Base-by-base conservation (phyloP, 345 rosid genomes). In the Kernera saxatilis region DNA sequence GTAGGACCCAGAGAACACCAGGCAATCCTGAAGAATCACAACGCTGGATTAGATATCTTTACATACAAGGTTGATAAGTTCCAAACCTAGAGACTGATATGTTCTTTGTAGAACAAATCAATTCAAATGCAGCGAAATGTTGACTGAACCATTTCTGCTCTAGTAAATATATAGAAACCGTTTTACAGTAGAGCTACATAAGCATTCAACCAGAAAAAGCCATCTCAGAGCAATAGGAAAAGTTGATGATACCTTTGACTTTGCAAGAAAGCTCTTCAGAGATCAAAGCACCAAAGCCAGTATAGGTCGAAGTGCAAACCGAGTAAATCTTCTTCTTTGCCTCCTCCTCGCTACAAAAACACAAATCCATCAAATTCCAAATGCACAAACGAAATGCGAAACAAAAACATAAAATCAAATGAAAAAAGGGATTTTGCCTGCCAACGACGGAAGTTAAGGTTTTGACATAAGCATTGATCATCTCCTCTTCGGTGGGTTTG, bases 321-420 rank as follows among this genome's bases (percentile, higher is more conserved):
- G 99, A 94, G 82, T 94, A 94, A 15, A 94, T 94, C 83, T 82
- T 91, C 92, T 91, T 94, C 87, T 85, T 91, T 36, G 99, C 99
- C 81, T 91, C 97, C 52, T 94, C 99, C 80, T 94, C 99, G 56
- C 99, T 91, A 58, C 29, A 78, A 25, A 64, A 9, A 39, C 48
- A 48, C 21, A 36, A 32, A 59, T 5, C 6, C 26, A 43, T 65
- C 32, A 62, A 40, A 64, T 9, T 2, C 33, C 51, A 56, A 67
- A 19, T 46, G 26, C 41, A 37, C 12, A 23, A 71, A 45, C 48
- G 26, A 37, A 22, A 13, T 23, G 37, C 8, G 10, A 51, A 12
- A 7, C 8, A 10, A 62, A 43, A 11, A 19, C 22, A 36, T 3
- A 23, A 11, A 11, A 52, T 18, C 13, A 13, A 64, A 50, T 37